Percentiles rank a stretch among this genome's conserved stretches.
These are phyloP conservation scores for Phanerodontia chrysosporium DNA, from an alignment of 768 basidiomycete genomes.

Conservation along the genomic window DNA sequence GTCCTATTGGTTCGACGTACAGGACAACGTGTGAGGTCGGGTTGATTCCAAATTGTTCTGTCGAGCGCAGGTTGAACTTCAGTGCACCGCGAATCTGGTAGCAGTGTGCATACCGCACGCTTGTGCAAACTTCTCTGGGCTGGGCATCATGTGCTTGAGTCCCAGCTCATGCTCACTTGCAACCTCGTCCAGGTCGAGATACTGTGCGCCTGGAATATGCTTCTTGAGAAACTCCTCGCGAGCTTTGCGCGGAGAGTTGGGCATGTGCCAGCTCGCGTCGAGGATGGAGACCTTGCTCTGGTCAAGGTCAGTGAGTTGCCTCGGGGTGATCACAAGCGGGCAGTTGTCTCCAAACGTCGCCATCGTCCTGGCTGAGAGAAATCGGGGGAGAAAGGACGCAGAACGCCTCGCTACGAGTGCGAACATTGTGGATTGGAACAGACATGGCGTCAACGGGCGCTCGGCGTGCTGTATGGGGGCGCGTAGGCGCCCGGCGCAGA, in stretches of 20 bases:
- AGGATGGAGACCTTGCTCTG: constrained; percentile 39
- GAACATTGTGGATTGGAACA: constrained; percentile 8
- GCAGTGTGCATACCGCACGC: constrained; percentile 63
- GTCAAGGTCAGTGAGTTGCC: constrained; percentile 36
- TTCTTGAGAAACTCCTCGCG: constrained; percentile 62
- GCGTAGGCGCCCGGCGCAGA: constrained; percentile 2
- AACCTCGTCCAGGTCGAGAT: constrained; percentile 78
- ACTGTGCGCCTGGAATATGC: constrained; percentile 68
- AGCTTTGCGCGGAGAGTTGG: constrained; percentile 70
- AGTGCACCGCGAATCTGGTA: neutral
- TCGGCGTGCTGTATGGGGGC: neutral
- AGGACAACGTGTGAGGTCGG: constrained; percentile 78
- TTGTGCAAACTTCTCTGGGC: constrained; percentile 60
- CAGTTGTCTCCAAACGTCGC: constrained; percentile 30
- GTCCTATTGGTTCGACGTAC: constrained; percentile 36
- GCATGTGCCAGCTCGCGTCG: constrained; percentile 95
- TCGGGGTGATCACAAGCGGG: constrained; percentile 53
- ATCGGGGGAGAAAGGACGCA: constrained; percentile 9
- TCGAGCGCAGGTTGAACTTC: neutral
- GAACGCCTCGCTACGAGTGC: constrained; percentile 4
- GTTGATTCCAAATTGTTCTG: constrained; percentile 69
- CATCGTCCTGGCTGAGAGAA: constrained; percentile 28
- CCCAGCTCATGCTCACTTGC: constrained; percentile 71
- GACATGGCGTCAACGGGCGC: neutral
- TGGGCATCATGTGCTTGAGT: constrained; percentile 94